Conservation (phyloP, 768 basidiomycete species). For the Tulasnella sp. region DNA sequence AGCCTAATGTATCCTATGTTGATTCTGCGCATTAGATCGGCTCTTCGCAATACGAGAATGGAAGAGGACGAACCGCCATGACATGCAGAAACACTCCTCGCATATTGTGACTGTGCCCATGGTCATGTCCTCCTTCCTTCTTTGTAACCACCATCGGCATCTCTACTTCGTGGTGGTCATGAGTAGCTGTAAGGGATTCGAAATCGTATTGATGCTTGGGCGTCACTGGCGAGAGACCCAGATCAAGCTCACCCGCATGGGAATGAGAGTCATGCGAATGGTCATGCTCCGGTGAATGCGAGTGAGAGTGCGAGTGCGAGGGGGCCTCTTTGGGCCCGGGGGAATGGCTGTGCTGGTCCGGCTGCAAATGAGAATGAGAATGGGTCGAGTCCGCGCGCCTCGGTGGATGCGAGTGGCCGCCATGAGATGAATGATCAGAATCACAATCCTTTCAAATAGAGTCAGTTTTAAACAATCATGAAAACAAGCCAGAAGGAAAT, state of each 20-base stretch:
- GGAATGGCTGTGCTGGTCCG: too few species aligned
- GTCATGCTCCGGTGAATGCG: background rate
- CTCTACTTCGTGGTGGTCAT: too few species aligned
- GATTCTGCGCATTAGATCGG: constrained; percentile 5
- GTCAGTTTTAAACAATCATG: constrained; percentile 19
- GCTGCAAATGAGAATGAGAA: constrained; percentile 1
- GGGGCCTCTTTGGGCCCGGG: too few species aligned
- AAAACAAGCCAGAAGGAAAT: constrained; percentile 12
- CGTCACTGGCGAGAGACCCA: constrained; percentile 53
- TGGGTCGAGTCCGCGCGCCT: constrained; percentile 20
- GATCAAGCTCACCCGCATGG: constrained; percentile 13
- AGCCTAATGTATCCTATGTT: constrained; percentile 80
- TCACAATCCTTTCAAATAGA: background rate
- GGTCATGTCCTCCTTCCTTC: constrained; percentile 24
- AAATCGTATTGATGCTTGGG: too few species aligned
- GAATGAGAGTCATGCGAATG: constrained; percentile 15
- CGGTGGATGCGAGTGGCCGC: background rate
- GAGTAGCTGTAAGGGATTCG: constrained; percentile 7
- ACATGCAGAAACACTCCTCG: constrained; percentile 89
- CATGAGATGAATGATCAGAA: too few species aligned
- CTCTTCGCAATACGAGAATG: constrained; percentile 1
- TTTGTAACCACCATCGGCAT: constrained; percentile 21
- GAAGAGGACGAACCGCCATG: constrained; percentile 52
- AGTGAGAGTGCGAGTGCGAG: too few species aligned
- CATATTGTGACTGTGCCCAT: constrained; percentile 97